Evolutionary conservation across 805 yeast species (phyloP).

Genomic region (Metschnikowia bowlesiae): DNA sequence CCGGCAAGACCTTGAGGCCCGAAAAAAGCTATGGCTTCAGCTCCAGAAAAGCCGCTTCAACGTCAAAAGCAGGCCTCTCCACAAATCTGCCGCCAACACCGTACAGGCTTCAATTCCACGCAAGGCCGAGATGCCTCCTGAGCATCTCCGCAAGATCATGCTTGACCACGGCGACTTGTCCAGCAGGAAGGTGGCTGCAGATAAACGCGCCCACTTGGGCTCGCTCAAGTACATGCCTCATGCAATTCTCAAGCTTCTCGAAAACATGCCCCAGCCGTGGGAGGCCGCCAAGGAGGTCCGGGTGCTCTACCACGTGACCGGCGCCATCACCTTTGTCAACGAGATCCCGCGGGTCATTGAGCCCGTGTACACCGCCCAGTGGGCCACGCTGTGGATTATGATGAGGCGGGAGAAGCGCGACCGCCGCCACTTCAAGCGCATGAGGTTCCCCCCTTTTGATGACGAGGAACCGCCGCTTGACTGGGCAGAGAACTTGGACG

Average conservation of each 20-base stretch:
- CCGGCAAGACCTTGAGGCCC: conserved; percentile 33
- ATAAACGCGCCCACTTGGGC: conserved; percentile 82
- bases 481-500: conserved; percentile 76
- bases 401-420: conserved; percentile 95
- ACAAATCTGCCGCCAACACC: conserved; percentile 32
- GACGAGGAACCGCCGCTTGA: conserved; percentile 93
- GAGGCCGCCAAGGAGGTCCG: conserved; percentile 79
- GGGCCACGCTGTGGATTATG: conserved; percentile 90
- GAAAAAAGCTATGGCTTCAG: conserved; percentile 57
- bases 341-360: conserved; percentile 89
- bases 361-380: conserved; percentile 88
- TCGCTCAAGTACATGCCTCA: conserved; percentile 95
- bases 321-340: conserved; percentile 93
- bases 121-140: conserved; percentile 87
- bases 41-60: conserved; percentile 57
- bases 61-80: not conserved
- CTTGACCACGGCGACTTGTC: conserved; percentile 82
- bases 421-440: conserved; percentile 80
- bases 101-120: conserved; percentile 43
- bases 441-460: conserved; percentile 94
- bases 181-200: conserved; percentile 70
- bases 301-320: conserved; percentile 84
- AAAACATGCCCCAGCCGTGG: conserved; percentile 99
- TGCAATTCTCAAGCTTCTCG: conserved; percentile 81
- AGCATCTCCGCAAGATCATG: conserved; percentile 81